Percentiles rank a stretch among this genome's conserved stretches.
These are phyloP conservation scores for Phyllosticta ampelicida DNA, from an alignment of 2,329 filamentous ascomycete genomes.

Conservation along the genomic window DNA sequence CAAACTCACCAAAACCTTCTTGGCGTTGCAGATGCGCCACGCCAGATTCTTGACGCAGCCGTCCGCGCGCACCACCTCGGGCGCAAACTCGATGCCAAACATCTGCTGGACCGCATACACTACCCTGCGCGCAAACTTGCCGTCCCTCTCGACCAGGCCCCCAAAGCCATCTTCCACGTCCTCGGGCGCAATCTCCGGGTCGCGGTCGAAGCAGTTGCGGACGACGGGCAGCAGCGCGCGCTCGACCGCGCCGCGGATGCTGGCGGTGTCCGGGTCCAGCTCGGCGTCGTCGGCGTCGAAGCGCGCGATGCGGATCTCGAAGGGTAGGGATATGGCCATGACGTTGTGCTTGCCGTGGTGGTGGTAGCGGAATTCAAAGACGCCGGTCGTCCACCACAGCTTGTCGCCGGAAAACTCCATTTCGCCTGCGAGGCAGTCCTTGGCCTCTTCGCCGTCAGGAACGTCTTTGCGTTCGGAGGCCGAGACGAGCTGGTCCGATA, in stretches of 20 bases:
- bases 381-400: constrained; percentile 92
- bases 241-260: constrained; percentile 62
- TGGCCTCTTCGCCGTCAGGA: constrained; percentile 42
- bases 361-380: constrained; percentile 96
- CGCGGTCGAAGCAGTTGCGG: constrained; percentile 83
- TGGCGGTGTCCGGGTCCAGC: constrained; percentile 34
- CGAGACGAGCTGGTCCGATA: constrained; percentile 51
- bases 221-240: constrained; percentile 69
- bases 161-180: constrained; percentile 75
- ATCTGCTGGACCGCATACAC: constrained; percentile 93
- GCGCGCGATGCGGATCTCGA: constrained; percentile 73
- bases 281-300: constrained; percentile 67
- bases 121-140: constrained; percentile 79
- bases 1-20: constrained; percentile 73
- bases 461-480: constrained; percentile 30
- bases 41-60: constrained; percentile 82
- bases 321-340: constrained; percentile 87
- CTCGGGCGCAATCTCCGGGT: constrained; percentile 80
- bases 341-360: constrained; percentile 87
- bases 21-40: constrained; percentile 91
- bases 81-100: constrained; percentile 92
- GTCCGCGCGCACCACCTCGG: constrained; percentile 84
- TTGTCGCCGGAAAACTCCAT: constrained; percentile 86
- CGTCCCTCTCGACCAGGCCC: constrained; percentile 69
- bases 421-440: constrained; percentile 62